phyloP scores from a whole-genome alignment of 768 basidiomycete species.

The Lactarius tabidus region DNA sequence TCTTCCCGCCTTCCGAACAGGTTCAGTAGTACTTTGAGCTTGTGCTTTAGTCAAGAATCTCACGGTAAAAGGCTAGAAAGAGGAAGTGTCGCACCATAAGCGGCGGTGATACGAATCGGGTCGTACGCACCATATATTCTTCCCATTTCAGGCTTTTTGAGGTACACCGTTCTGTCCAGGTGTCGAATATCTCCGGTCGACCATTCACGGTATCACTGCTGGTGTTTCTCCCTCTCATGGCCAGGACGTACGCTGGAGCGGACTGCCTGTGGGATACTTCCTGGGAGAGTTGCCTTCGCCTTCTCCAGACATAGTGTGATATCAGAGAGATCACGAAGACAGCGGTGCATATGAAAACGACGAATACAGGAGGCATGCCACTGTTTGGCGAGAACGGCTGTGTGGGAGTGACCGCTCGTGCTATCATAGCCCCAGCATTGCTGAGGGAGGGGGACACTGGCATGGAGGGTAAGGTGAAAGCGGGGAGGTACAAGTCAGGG shows the following conservation, averaged over 20 bases:
- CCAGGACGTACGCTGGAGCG: not conserved
- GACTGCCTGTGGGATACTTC: no score
- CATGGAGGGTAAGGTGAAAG: not conserved
- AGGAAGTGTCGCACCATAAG: not conserved
- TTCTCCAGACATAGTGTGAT: conserved; percentile 12
- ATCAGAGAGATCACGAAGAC: not conserved
- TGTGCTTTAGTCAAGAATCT: not conserved
- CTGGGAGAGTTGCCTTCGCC: no score
- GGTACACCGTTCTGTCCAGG: conserved; percentile 8
- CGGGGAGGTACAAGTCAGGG: not conserved
- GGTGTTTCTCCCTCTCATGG: not conserved
- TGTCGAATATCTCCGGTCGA: conserved; percentile 19
- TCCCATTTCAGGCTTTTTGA: conserved; percentile 6
- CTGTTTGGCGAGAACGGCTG: not conserved
- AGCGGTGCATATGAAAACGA: conserved; percentile 14
- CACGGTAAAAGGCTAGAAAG: conserved; percentile 14
- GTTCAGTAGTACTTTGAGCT: not conserved
- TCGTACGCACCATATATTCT: conserved; percentile 7
- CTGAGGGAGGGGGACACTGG: not conserved
- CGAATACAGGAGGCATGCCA: conserved; percentile 2
- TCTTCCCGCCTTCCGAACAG: not conserved
- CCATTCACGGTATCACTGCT: not conserved
- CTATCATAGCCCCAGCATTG: not conserved
- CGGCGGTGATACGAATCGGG: not conserved
- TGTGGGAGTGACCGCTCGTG: not conserved